Evolutionary conservation across 768 basidiomycete genomes (phyloP).

Genomic region (Trametopsis cervina): DNA sequence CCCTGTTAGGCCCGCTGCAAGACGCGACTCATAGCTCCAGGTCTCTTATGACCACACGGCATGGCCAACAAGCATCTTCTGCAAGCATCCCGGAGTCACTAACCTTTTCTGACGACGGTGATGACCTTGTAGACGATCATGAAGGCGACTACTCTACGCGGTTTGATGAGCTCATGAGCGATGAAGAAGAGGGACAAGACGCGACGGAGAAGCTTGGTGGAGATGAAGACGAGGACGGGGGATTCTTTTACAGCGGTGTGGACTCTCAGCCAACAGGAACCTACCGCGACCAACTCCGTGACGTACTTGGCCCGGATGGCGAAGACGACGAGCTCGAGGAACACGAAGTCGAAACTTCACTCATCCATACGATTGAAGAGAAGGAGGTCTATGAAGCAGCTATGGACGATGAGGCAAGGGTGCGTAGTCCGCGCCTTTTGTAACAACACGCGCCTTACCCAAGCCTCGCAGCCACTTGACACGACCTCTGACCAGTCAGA

Average conservation of each 20-base stretch:
- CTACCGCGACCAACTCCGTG: constrained; percentile 64
- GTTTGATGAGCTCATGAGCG: constrained; percentile 60
- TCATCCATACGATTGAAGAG: constrained; percentile 33
- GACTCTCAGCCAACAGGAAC: constrained; percentile 46
- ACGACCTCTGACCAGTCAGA: constrained; percentile 30
- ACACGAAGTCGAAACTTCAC: constrained; percentile 38
- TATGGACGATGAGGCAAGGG: constrained; percentile 25
- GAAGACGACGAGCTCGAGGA: constrained; percentile 39
- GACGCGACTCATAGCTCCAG: no score
- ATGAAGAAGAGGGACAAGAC: constrained; percentile 22
- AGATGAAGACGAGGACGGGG: constrained; percentile 50
- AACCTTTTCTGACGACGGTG: constrained; percentile 33
- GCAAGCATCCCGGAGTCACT: constrained; percentile 11
- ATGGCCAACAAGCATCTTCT: constrained; percentile 1
- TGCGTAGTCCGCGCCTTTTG: constrained; percentile 25
- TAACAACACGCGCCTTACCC: constrained; percentile 17
- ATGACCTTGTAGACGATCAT: constrained; percentile 34
- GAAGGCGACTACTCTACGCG: constrained; percentile 57
- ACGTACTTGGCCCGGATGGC: constrained; percentile 63
- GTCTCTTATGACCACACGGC: constrained; percentile 22
- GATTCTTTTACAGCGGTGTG: constrained; percentile 67
- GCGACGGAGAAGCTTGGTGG: constrained; percentile 26
- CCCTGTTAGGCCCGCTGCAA: no score
- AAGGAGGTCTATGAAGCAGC: constrained; percentile 25
- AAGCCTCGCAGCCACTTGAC: constrained; percentile 28